A percentile compares a stretch with the other conserved stretches of the same genome.
phyloP scores from a whole-genome alignment of 2,329 filamentous ascomycete species.

The Podosphaera xanthii region DNA sequence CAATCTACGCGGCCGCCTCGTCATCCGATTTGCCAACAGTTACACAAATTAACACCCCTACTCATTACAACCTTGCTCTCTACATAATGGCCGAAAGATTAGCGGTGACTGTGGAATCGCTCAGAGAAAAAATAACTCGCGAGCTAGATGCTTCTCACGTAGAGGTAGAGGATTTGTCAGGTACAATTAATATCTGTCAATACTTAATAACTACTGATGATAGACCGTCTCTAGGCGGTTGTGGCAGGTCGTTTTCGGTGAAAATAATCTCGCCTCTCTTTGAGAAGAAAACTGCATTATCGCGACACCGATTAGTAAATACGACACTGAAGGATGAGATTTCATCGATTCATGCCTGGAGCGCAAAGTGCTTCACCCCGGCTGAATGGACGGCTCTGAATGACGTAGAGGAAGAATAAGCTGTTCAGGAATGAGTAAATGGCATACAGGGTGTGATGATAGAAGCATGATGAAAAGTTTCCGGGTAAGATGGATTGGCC shows the following conservation, averaged over 20 bases:
- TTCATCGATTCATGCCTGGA: constrained; percentile 55
- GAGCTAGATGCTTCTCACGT: constrained; percentile 57
- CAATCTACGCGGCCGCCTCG: too few relatives aligned
- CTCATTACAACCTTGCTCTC: too few relatives aligned
- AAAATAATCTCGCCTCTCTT: constrained; percentile 40
- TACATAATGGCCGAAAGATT: constrained; percentile 27
- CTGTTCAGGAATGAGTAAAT: neutral
- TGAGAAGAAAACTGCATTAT: constrained; percentile 36
- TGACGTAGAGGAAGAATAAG: constrained; percentile 12
- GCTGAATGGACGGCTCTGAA: constrained; percentile 50
- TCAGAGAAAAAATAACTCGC: constrained; percentile 45
- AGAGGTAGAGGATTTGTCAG: constrained; percentile 78
- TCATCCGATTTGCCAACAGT: neutral
- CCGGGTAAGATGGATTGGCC: too few relatives aligned
- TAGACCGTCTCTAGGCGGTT: constrained; percentile 30
- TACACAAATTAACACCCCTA: too few relatives aligned
- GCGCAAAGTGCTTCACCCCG: constrained; percentile 50
- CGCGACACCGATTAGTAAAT: constrained; percentile 47
- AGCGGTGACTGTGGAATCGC: constrained; percentile 47
- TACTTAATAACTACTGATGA: neutral
- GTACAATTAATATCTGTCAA: constrained; percentile 25
- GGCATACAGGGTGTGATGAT: neutral
- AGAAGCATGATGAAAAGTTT: too few relatives aligned
- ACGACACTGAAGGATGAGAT: constrained; percentile 44
- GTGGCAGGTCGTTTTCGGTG: constrained; percentile 47